Evolutionary conservation across 208 protist genomes (phyloP).

Genomic region (Crithidia expoeki): DNA sequence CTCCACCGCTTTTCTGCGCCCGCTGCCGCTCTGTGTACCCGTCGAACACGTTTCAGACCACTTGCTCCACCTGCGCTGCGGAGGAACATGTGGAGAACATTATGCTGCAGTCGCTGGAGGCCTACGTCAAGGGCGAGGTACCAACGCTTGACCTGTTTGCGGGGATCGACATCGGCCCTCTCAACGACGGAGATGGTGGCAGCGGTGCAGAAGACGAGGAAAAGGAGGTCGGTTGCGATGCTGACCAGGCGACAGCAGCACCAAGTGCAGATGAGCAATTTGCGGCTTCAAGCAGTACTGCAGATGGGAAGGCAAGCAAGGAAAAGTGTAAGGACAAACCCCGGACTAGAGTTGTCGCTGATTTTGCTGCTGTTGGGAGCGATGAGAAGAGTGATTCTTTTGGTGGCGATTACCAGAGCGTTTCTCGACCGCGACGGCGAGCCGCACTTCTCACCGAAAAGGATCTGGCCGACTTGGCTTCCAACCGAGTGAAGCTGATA

Average conservation of each 20-base stretch:
- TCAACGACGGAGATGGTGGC: background rate
- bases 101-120: conserved; percentile 55
- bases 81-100: conserved; percentile 43
- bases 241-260: background rate
- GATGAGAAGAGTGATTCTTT: background rate
- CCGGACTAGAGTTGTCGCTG: background rate
- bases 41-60: conserved; percentile 19
- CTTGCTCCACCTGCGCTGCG: conserved; percentile 44
- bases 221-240: background rate
- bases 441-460: conserved; percentile 36
- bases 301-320: background rate
- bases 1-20: conserved; percentile 69
- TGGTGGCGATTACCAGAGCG: background rate
- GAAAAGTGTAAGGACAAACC: background rate
- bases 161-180: conserved; percentile 23
- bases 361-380: background rate
- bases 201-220: background rate
- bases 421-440: background rate
- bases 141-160: conserved; percentile 33
- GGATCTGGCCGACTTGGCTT: conserved; percentile 42
- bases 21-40: conserved; percentile 51
- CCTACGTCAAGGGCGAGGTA: conserved; percentile 35
- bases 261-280: background rate
- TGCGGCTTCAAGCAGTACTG: background rate
- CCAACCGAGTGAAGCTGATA: conserved; percentile 38